These are phyloP conservation scores for Hawksworthiomyces lignivorus DNA, from an alignment of 2,329 filamentous ascomycete genomes.

Conservation along the genomic window DNA sequence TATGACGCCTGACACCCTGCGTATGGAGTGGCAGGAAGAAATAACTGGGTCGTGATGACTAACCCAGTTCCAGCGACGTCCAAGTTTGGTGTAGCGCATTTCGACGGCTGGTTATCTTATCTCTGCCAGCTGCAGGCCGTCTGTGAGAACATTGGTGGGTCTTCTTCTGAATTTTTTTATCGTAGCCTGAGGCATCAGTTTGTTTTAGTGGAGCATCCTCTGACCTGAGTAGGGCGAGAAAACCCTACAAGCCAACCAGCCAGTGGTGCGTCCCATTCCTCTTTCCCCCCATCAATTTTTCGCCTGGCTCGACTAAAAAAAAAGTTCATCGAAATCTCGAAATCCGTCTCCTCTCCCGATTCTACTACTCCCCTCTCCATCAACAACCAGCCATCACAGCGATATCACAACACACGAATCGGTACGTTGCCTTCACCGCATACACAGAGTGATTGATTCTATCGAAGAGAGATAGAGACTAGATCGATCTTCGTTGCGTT, in stretches of 20 bases:
- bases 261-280: constrained; percentile 1
- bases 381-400: constrained; percentile 29
- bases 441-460: too few species aligned
- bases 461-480: constrained; percentile 5
- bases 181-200: too few species aligned
- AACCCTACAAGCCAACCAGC: constrained; percentile 29
- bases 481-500: neutral
- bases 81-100: too few species aligned
- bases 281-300: constrained; percentile 10
- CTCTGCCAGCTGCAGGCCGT: too few species aligned
- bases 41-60: too few species aligned
- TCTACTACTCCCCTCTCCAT: constrained; percentile 11
- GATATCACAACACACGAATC: constrained; percentile 39
- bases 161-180: too few species aligned
- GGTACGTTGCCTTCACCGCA: constrained; percentile 36
- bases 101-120: too few species aligned
- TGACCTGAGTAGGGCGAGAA: constrained; percentile 29
- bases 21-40: too few species aligned
- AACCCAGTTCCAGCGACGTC: too few species aligned
- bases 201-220: neutral
- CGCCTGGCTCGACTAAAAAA: constrained; percentile 9
- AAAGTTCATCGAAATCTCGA: constrained; percentile 11
- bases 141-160: too few species aligned
- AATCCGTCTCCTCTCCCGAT: constrained; percentile 7
- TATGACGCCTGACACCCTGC: too few species aligned